A percentile compares a stretch with the other conserved stretches of the same genome.
Conservation (phyloP, 2,329 filamentous ascomycete genomes). For the Ophiostoma quercus region DNA sequence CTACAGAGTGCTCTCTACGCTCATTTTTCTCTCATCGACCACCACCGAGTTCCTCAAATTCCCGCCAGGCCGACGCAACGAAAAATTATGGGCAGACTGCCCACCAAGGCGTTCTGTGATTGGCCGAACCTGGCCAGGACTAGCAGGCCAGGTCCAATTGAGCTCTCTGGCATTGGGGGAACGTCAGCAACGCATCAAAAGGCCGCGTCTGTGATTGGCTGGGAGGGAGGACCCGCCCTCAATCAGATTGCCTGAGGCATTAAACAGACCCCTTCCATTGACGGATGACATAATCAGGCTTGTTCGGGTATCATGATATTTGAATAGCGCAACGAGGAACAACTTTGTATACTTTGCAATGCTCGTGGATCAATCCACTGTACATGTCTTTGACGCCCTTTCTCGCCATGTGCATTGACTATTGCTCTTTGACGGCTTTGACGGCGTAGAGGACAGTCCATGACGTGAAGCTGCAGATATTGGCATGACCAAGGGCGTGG, state of each 20-base stretch:
- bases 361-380: not conserved
- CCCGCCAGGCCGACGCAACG: slow-evolving; percentile 27
- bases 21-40: not conserved
- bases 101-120: not conserved
- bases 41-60: slow-evolving; percentile 27
- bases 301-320: not conserved
- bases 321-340: not conserved
- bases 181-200: slow-evolving; percentile 24
- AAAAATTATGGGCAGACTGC: slow-evolving; percentile 13
- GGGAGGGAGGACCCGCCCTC: slow-evolving; percentile 15
- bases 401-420: not conserved
- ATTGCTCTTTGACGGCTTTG: not conserved
- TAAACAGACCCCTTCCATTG: too few species aligned
- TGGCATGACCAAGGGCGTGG: not conserved
- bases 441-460: not conserved
- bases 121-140: not conserved
- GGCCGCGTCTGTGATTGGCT: slow-evolving; percentile 26
- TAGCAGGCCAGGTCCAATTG: slow-evolving; percentile 5
- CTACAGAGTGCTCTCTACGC: not conserved
- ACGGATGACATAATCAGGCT: too few species aligned
- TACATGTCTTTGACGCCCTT: slow-evolving; percentile 4
- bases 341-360: not conserved
- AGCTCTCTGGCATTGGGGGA: slow-evolving; percentile 17
- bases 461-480: not conserved
- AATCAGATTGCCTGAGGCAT: slow-evolving; percentile 22